phyloP scores from a whole-genome alignment of 768 basidiomycete genomes.

The Kwoniella sp. region DNA sequence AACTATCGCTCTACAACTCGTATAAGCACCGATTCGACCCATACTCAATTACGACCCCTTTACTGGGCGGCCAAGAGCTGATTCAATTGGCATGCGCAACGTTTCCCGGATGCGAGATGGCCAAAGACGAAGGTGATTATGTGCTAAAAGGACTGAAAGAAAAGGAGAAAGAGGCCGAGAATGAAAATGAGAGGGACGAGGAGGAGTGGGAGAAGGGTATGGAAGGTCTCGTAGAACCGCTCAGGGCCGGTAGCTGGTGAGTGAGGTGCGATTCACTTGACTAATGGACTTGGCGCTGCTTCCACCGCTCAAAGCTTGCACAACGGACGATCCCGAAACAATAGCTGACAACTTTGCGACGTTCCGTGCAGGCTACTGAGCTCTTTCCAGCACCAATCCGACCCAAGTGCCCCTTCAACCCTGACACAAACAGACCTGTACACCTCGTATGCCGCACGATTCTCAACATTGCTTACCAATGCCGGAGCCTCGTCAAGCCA shows the following conservation, averaged over 20 bases:
- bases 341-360: background rate
- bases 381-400: conserved; percentile 31
- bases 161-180: conserved; percentile 32
- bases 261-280: conserved; percentile 6
- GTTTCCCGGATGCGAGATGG: conserved; percentile 46
- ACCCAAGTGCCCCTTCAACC: conserved; percentile 21
- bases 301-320: too few relatives aligned
- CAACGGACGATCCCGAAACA: background rate
- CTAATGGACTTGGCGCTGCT: too few relatives aligned
- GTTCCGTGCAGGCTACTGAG: conserved; percentile 30
- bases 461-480: conserved; percentile 27
- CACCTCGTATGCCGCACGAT: conserved; percentile 46
- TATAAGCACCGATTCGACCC: conserved; percentile 48
- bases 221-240: conserved; percentile 45
- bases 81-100: conserved; percentile 49
- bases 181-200: conserved; percentile 9
- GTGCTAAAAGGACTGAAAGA: conserved; percentile 43
- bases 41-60: conserved; percentile 29
- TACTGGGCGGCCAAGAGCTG: conserved; percentile 47
- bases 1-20: conserved; percentile 42
- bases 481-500: conserved; percentile 2
- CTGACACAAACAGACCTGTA: conserved; percentile 46
- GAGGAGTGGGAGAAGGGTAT: conserved; percentile 29
- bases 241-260: conserved; percentile 47
- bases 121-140: conserved; percentile 44